phyloP scores from a whole-genome alignment of 441 rosid genomes.

The Manihot esculenta region DNA sequence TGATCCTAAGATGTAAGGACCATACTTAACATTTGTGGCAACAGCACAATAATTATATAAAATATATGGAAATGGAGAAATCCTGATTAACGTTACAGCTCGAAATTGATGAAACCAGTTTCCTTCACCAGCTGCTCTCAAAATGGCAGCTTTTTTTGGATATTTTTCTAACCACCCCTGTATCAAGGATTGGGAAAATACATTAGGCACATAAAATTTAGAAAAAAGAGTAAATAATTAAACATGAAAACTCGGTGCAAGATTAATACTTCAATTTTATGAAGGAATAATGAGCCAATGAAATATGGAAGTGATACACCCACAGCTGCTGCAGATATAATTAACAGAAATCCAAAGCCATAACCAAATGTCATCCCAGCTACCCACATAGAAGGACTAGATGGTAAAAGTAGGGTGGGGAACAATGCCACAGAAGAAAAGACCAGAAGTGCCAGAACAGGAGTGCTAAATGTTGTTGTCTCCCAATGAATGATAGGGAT shows the following conservation, averaged over 20 bases:
- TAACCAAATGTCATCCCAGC: conserved; percentile 98
- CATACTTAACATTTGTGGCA: conserved; percentile 75
- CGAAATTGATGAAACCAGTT: conserved; percentile 87
- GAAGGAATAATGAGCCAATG: conserved; percentile 75
- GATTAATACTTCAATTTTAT: conserved; percentile 67
- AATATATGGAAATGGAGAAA: conserved; percentile 91
- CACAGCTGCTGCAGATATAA: conserved; percentile 52
- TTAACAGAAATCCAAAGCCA: conserved; percentile 82
- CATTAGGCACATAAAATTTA: neutral
- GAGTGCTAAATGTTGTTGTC: conserved; percentile 75
- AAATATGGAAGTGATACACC: conserved; percentile 95
- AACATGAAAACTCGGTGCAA: conserved; percentile 11
- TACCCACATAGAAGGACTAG: conserved; percentile 96
- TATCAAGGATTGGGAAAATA: conserved; percentile 9
- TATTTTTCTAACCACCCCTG: conserved; percentile 93
- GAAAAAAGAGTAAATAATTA: neutral
- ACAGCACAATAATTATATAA: conserved; percentile 90
- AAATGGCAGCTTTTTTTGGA: conserved; percentile 87
- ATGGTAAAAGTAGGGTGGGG: conserved; percentile 79
- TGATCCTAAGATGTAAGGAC: conserved; percentile 85
- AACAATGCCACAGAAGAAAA: conserved; percentile 75
- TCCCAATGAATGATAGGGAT: conserved; percentile 94
- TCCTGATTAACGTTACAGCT: conserved; percentile 78
- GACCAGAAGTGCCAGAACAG: conserved; percentile 68
- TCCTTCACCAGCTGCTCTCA: conserved; percentile 93